phyloP scores from a whole-genome alignment of 148 eudicot species.

The Tetragonia tetragonoides region DNA sequence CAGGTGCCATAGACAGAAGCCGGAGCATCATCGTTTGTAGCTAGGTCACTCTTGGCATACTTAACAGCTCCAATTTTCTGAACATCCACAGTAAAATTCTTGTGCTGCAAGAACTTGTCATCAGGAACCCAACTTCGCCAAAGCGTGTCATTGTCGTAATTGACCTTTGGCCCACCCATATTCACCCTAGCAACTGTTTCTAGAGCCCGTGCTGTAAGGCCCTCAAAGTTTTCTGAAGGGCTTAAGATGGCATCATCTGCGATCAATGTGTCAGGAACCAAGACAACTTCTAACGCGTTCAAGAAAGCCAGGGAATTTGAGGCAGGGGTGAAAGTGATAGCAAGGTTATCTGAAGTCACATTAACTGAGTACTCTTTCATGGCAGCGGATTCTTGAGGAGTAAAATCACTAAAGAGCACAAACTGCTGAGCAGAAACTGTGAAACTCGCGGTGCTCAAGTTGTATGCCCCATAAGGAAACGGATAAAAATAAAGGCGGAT shows the following conservation, averaged over 20 bases:
- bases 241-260: constrained; percentile 46
- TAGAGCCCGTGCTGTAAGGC: constrained; percentile 46
- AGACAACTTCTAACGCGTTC: constrained; percentile 70
- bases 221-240: constrained; percentile 37
- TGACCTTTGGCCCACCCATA: constrained; percentile 67
- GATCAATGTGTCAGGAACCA: constrained; percentile 57
- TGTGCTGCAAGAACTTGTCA: constrained; percentile 31
- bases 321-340: constrained; percentile 49
- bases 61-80: constrained; percentile 42
- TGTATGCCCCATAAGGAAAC: constrained; percentile 38
- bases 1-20: constrained; percentile 68
- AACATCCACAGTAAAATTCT: constrained; percentile 30
- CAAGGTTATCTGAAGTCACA: constrained; percentile 49
- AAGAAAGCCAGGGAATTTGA: constrained; percentile 54
- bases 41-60: constrained; percentile 36
- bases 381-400: constrained; percentile 31
- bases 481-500: constrained; percentile 73
- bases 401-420: constrained; percentile 49
- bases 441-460: constrained; percentile 49
- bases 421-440: constrained; percentile 54
- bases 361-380: constrained; percentile 64
- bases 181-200: constrained; percentile 68
- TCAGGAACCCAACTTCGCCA: constrained; percentile 74
- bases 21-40: constrained; percentile 60
- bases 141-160: constrained; percentile 53